Conservation (phyloP, 345 rosid genomes). For the Citrus maxima region DNA sequence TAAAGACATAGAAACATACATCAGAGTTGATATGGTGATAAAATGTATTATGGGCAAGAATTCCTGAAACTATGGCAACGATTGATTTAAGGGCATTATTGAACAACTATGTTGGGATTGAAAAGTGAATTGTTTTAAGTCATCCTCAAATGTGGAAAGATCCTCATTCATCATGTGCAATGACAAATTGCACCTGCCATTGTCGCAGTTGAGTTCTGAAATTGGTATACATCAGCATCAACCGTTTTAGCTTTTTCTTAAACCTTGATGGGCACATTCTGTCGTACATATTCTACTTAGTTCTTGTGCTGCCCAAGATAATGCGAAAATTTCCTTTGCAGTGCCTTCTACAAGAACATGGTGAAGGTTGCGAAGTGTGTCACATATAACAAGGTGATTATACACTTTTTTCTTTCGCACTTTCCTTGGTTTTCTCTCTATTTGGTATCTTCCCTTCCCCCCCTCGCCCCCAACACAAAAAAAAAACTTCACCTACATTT, state of each 20-base stretch:
- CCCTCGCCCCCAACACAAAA: too few species aligned
- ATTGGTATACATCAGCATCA: background rate
- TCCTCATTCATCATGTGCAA: background rate
- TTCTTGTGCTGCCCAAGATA: background rate
- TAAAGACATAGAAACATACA: background rate
- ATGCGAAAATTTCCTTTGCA: constrained; percentile 27
- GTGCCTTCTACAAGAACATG: constrained; percentile 88
- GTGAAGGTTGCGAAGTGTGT: constrained; percentile 87
- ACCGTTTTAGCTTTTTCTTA: background rate
- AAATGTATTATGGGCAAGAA: background rate
- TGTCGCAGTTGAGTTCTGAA: background rate
- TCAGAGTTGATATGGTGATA: background rate
- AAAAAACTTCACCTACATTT: background rate
- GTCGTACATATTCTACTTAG: background rate
- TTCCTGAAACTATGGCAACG: background rate
- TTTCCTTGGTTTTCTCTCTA: constrained; percentile 6
- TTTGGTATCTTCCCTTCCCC: background rate
- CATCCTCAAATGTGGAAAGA: background rate
- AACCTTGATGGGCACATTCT: background rate
- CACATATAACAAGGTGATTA: constrained; percentile 72
- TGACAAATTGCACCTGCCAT: background rate
- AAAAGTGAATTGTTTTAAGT: background rate
- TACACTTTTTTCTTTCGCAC: background rate
- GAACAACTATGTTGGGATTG: background rate
- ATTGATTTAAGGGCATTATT: background rate